phyloP scores from a whole-genome alignment of 2,329 filamentous ascomycete genomes.

The Pezicula radicicola region DNA sequence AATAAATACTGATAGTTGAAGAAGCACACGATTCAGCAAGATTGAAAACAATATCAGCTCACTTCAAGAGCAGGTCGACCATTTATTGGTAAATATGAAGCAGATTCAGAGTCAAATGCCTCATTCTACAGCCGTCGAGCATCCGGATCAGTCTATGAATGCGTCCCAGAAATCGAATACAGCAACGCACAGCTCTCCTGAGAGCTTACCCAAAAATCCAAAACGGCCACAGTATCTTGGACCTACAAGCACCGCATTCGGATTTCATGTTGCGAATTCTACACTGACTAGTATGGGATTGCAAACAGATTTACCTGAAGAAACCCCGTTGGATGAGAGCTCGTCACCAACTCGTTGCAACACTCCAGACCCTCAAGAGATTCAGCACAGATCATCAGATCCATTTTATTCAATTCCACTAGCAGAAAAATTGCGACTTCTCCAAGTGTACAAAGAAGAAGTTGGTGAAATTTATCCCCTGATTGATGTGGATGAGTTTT shows the following conservation, averaged over 20 bases:
- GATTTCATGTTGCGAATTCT: neutral
- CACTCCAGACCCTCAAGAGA: slow-evolving; percentile 37
- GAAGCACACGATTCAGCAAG: neutral
- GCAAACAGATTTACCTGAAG: neutral
- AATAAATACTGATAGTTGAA: neutral
- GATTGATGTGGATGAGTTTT: neutral
- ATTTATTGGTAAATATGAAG: neutral
- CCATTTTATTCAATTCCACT: neutral
- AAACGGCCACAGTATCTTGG: neutral
- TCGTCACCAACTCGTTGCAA: neutral
- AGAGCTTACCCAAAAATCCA: neutral
- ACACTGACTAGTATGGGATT: neutral
- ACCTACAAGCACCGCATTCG: neutral
- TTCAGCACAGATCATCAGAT: neutral
- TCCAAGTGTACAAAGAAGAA: neutral
- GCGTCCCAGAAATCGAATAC: neutral
- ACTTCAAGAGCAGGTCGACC: neutral
- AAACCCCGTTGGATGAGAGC: neutral
- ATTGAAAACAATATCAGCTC: neutral
- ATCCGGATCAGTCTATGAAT: neutral
- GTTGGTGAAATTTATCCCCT: neutral
- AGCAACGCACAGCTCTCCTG: neutral
- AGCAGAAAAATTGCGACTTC: neutral
- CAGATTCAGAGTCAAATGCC: neutral
- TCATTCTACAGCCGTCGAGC: neutral